Conservation (phyloP, 495 filamentous ascomycete species). For the Neurospora sp. region DNA sequence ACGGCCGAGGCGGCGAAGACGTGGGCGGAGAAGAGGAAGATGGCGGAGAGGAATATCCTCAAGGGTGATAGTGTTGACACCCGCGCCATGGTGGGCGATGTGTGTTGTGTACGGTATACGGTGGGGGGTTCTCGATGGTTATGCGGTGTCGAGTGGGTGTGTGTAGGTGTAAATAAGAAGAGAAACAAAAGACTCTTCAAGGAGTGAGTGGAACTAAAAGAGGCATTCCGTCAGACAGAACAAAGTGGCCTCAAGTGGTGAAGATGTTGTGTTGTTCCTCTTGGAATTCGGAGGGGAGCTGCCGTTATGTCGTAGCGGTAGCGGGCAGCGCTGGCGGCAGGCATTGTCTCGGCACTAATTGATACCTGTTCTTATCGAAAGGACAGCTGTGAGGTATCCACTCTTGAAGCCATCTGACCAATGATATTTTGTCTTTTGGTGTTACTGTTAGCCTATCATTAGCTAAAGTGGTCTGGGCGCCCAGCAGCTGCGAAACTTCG, state of each 20-base stretch:
- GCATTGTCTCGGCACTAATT: not conserved
- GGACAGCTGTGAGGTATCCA: conserved; percentile 21
- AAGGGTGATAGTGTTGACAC: conserved; percentile 29
- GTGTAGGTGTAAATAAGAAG: not conserved
- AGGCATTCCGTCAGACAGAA: not conserved
- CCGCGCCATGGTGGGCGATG: conserved; percentile 32
- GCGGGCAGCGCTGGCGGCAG: not conserved
- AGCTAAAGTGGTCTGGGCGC: not conserved
- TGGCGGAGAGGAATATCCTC: conserved; percentile 32
- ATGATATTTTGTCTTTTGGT: too few relatives aligned
- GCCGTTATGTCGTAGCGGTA: not conserved
- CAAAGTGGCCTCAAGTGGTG: not conserved
- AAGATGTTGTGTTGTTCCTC: not conserved
- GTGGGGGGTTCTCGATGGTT: not conserved
- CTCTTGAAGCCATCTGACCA: not conserved
- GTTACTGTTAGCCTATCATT: not conserved
- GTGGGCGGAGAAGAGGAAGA: conserved; percentile 40
- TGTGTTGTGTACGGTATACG: conserved; percentile 4
- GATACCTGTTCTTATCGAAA: conserved; percentile 24
- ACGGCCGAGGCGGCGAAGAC: conserved; percentile 57
- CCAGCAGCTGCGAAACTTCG: not conserved
- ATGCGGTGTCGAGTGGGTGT: conserved; percentile 13
- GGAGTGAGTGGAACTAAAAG: not conserved
- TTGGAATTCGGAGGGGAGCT: not conserved
- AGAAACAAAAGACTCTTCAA: not conserved